phyloP scores from a whole-genome alignment of 208 protist species.

The Tritrichomonas foetus region DNA sequence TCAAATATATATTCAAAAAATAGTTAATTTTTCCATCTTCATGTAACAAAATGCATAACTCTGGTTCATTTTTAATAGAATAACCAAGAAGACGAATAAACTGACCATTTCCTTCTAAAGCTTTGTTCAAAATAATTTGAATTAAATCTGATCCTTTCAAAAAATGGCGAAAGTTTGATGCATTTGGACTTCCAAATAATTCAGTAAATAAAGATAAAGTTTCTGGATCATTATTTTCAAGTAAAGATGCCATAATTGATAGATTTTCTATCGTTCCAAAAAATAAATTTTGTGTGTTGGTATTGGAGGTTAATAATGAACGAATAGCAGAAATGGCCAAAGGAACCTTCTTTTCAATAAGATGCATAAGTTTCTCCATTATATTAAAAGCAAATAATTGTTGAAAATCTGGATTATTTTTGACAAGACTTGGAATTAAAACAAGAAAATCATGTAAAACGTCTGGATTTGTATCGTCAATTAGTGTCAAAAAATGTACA shows the following conservation, averaged over 20 bases:
- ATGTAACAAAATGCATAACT: not conserved
- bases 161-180: not conserved
- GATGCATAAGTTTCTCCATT: not conserved
- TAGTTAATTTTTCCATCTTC: no score
- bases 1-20: no score
- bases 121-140: not conserved
- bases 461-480: not conserved
- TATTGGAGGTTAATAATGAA: not conserved
- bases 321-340: not conserved
- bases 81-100: not conserved
- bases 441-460: not conserved
- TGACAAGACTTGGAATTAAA: not conserved
- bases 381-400: not conserved
- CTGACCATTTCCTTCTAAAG: not conserved
- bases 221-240: not conserved
- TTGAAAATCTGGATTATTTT: slow-evolving; percentile 3
- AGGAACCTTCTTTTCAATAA: not conserved
- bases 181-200: not conserved
- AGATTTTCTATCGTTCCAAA: not conserved
- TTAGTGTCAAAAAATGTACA: not conserved
- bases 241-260: not conserved
- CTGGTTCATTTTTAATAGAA: not conserved
- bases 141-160: not conserved
- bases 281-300: not conserved
- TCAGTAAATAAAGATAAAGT: not conserved